These are phyloP conservation scores for Epichloe brachyelytri DNA, from an alignment of 2,329 filamentous ascomycete genomes.

Conservation along the genomic window DNA sequence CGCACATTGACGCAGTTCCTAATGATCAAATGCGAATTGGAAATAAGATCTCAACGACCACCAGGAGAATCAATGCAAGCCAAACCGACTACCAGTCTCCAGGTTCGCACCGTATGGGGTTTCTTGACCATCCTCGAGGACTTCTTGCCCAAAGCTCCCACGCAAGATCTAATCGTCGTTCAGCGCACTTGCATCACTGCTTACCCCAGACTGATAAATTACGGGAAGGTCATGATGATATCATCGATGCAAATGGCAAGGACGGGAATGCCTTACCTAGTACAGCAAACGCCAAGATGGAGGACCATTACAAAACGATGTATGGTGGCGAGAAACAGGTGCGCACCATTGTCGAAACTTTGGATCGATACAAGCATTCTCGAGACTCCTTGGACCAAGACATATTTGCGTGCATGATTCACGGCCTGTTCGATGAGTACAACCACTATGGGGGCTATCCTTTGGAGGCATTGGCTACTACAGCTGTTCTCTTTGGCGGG, in stretches of 20 bases:
- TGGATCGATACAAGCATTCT: conserved; percentile 81
- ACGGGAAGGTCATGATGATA: conserved; percentile 85
- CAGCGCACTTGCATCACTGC: conserved; percentile 83
- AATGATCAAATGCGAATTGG: conserved; percentile 70
- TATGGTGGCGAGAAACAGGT: conserved; percentile 85
- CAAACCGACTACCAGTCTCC: conserved; percentile 59
- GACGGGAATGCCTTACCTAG: conserved; percentile 69
- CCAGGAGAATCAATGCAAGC: conserved; percentile 44
- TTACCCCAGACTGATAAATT: conserved; percentile 92
- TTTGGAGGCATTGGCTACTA: conserved; percentile 88
- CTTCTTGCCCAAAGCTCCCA: conserved; percentile 43
- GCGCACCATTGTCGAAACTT: conserved; percentile 68
- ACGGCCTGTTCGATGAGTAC: conserved; percentile 94
- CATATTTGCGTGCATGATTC: conserved; percentile 96
- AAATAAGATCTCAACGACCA: conserved; percentile 58
- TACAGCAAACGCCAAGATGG: conserved; percentile 81
- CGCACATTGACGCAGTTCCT: conserved; percentile 67
- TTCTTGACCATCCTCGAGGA: conserved; percentile 70
- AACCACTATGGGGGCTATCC: conserved; percentile 92
- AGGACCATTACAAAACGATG: conserved; percentile 96
- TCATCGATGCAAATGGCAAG: conserved; percentile 75
- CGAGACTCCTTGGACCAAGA: conserved; percentile 77
- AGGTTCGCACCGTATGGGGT: conserved; percentile 73
- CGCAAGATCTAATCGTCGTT: conserved; percentile 61
- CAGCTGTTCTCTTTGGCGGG: conserved; percentile 89